Base-by-base conservation (phyloP, 2,329 filamentous ascomycete species). In the Phyllosticta capitalensis region DNA sequence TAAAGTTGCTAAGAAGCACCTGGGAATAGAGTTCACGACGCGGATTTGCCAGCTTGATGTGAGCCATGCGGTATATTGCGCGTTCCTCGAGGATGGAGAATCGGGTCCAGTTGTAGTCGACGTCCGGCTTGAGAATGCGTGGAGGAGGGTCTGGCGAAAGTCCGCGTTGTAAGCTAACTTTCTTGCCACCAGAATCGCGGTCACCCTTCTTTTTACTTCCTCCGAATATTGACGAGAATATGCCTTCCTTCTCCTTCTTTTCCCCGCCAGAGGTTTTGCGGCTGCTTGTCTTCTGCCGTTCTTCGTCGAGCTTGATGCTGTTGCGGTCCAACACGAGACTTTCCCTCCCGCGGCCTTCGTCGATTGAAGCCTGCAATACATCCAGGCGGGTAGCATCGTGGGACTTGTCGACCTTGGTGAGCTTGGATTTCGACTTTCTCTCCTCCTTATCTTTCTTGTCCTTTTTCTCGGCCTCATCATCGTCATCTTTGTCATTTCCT, bases 11-110 rank as follows among this genome's bases (percentile, higher is more conserved):
- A 65, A 99, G 82, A 61, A 99, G 79, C 21, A 99, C 94, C 73
- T 99, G 94, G 62, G 92, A 96, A 69, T 95, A 88, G 56, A 99
- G 77, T 49, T 92, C 89, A 59, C 94, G 87, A 52, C 92, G 86
- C 45, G 94, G 94, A 70, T 99, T 97, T n/a, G 94, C 94, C 62
- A 99, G 83, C 74, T 99, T 99, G 76, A 97, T 95, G 71, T 99
- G 94, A 19, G 94, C 94, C 90, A 99, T 96, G 62, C 94, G 85
- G 74, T 99, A 99, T 61, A 99, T 99, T 20, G 94, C 94, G 61
- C 94, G 83, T 76, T 99, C 94, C 73, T 97, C 92, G 58, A 96
- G 79, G 58, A 99, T 92, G 12, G 91, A 91, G 69, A 97, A 99
- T 51, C 94, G 82, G 1, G 91, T 94, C 89, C 94, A 99, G 66